Evolutionary conservation across 306 rosid genomes (phyloP), one percentile per base, ranked within the genome.

Genomic region (Vicia villosa): DNA sequence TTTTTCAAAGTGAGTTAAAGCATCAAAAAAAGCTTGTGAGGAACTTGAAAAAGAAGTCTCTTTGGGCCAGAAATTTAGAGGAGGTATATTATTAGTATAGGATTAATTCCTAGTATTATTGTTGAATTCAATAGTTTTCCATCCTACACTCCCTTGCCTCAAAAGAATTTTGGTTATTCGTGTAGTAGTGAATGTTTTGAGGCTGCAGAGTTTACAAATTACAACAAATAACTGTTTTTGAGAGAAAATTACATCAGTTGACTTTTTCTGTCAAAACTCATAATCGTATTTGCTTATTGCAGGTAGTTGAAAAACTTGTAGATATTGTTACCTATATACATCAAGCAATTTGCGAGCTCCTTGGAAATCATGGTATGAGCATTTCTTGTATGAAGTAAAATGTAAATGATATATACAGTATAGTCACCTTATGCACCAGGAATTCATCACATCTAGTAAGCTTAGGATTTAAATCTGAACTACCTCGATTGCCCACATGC

Each of bases 301-400:
- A 95, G 99, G 82, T 95, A 66, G 97, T 89, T 70, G 94, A 84
- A 79, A 95, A 91, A 81, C 95, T 95, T 28, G 92, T 89, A 11
- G 86, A 82, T 50, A 74, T 87, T 63, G 86, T 89, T 63, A 57
- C 82, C 78, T 76, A 77, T 75, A 84, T 81, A 70, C 87, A 89
- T 78, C 92, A 86, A 84, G 82, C 89, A 60, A 82, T 91, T 17
- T 21, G 10, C 28, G 92, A 87, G 83, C 68, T 82, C 70, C 92
- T 89, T 69, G 96, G 87, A 66, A 78, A 82, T 69, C 55, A 83
- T 63, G 95, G 97, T 86, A 87, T 36, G 84, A 16, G 50, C 69
- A 66, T 56, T 74, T 63, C 63, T 70, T 69, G 66, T 43, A 26
- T 36, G 20, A 47, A 47, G 49, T 37, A 24, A 26, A 74, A 24